These are phyloP conservation scores for Gloeophyllum trabeum DNA, from an alignment of 768 basidiomycete genomes.

Conservation along the genomic window DNA sequence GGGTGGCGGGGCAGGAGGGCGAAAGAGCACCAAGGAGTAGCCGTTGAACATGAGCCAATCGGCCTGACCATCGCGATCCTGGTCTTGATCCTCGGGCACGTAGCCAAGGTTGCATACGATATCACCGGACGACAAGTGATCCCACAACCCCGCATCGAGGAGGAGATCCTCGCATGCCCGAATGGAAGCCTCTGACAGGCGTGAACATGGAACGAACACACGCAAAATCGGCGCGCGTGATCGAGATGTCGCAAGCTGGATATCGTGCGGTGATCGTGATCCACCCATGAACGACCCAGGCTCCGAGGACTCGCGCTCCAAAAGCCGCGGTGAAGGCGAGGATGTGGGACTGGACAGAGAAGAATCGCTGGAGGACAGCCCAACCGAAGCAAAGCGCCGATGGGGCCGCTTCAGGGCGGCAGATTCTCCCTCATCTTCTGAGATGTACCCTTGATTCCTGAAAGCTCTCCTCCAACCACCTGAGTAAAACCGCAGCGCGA, in stretches of 20 bases:
- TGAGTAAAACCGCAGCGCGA: slow-evolving; percentile 32
- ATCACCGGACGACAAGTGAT: slow-evolving; percentile 67
- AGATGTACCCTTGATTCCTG: slow-evolving; percentile 16
- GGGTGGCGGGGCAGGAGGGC: slow-evolving; percentile 41
- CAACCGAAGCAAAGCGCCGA: slow-evolving; percentile 30
- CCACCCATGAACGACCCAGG: slow-evolving; percentile 3
- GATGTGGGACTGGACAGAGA: slow-evolving; percentile 23
- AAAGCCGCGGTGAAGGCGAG: slow-evolving; percentile 11
- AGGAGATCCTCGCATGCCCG: slow-evolving; percentile 60
- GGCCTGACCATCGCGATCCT: slow-evolving; percentile 15
- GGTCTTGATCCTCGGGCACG: slow-evolving; percentile 34
- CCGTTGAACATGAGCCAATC: slow-evolving; percentile 77
- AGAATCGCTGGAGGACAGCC: slow-evolving; percentile 32
- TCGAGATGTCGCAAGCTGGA: slow-evolving; percentile 46
- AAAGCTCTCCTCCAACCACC: slow-evolving; percentile 36
- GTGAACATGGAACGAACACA: slow-evolving; percentile 62
- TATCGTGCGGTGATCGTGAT: slow-evolving; percentile 38
- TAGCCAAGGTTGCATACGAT: slow-evolving; percentile 75
- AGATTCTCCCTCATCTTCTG: slow-evolving; percentile 27
- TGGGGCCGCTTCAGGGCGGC: slow-evolving; percentile 20
- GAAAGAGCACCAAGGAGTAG: slow-evolving; percentile 44
- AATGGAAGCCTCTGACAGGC: slow-evolving; percentile 35
- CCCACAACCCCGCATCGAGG: slow-evolving; percentile 56
- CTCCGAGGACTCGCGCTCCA: slow-evolving; percentile 9
- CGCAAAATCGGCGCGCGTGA: slow-evolving; percentile 63